phyloP scores from a whole-genome alignment of 1,139 yeast species.

The Pichia kudriavzevii region DNA sequence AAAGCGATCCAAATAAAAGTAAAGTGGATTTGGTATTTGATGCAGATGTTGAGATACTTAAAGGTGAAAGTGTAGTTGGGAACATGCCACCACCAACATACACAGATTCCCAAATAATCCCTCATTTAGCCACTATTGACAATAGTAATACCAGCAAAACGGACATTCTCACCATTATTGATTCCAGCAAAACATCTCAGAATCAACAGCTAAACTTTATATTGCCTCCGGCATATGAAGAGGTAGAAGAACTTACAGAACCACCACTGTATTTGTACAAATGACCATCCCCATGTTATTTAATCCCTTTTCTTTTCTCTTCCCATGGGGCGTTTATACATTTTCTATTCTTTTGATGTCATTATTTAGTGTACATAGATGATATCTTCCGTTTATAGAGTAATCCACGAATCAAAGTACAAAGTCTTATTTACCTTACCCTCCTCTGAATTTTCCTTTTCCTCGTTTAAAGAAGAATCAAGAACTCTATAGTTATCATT shows the following conservation, averaged over 20 bases:
- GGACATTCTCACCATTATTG: not conserved
- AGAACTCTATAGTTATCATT: constrained; percentile 26
- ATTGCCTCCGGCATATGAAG: constrained; percentile 16
- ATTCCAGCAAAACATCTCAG: not conserved
- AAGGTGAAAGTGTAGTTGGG: constrained; percentile 19
- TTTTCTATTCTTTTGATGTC: no score
- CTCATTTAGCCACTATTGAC: not conserved
- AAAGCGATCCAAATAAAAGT: constrained; percentile 5
- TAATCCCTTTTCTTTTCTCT: not conserved
- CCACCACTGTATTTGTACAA: constrained; percentile 10
- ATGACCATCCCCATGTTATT: not conserved
- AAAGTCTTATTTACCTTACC: constrained; percentile 5
- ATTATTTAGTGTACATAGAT: not conserved
- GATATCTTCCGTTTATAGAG: constrained; percentile 11
- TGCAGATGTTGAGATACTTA: constrained; percentile 15
- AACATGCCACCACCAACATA: constrained; percentile 20
- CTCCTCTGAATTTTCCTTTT: constrained; percentile 4
- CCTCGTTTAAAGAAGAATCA: constrained; percentile 13
- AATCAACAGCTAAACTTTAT: constrained; percentile 9
- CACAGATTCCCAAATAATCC: constrained; percentile 6
- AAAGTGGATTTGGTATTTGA: constrained; percentile 22
- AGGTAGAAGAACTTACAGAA: constrained; percentile 9
- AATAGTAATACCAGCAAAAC: not conserved
- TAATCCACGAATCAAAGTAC: constrained; percentile 25
- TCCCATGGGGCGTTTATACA: no score